A percentile compares a stretch with the other conserved stretches of the same genome.
phyloP scores from a whole-genome alignment of 495 filamentous ascomycete genomes.

The Neurospora sp. region DNA sequence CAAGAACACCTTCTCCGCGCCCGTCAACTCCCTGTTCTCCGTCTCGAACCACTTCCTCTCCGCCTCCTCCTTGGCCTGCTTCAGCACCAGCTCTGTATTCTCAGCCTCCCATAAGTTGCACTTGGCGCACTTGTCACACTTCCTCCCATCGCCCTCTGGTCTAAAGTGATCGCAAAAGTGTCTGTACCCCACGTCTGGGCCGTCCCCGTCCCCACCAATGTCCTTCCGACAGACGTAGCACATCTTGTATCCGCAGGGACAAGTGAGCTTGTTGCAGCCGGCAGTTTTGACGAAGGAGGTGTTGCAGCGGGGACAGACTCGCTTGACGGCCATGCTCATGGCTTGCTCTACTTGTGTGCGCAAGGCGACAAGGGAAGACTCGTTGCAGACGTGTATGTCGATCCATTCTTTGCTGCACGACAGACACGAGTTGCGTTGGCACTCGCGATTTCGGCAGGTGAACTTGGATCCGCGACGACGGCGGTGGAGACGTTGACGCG shows the following conservation, averaged over 20 bases:
- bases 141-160: slow-evolving; percentile 52
- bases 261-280: slow-evolving; percentile 96
- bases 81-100: slow-evolving; percentile 69
- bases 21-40: slow-evolving; percentile 43
- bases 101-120: slow-evolving; percentile 87
- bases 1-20: slow-evolving; percentile 37
- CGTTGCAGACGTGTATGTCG: slow-evolving; percentile 69
- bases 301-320: slow-evolving; percentile 83
- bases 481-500: slow-evolving; percentile 49
- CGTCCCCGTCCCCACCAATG: slow-evolving; percentile 39
- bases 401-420: slow-evolving; percentile 54
- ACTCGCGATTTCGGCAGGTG: slow-evolving; percentile 56
- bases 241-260: slow-evolving; percentile 95
- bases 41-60: slow-evolving; percentile 71
- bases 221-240: slow-evolving; percentile 78
- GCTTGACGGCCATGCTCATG: slow-evolving; percentile 87
- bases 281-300: slow-evolving; percentile 83
- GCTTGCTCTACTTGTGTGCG: slow-evolving; percentile 83
- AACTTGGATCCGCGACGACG: slow-evolving; percentile 63
- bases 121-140: slow-evolving; percentile 67
- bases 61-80: slow-evolving; percentile 64
- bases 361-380: slow-evolving; percentile 71
- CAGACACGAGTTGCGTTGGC: slow-evolving; percentile 64
- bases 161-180: slow-evolving; percentile 97
- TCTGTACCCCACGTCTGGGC: slow-evolving; percentile 55